Conservation (phyloP, 2,329 filamentous ascomycete species). For the Xylariaceae sp. region DNA sequence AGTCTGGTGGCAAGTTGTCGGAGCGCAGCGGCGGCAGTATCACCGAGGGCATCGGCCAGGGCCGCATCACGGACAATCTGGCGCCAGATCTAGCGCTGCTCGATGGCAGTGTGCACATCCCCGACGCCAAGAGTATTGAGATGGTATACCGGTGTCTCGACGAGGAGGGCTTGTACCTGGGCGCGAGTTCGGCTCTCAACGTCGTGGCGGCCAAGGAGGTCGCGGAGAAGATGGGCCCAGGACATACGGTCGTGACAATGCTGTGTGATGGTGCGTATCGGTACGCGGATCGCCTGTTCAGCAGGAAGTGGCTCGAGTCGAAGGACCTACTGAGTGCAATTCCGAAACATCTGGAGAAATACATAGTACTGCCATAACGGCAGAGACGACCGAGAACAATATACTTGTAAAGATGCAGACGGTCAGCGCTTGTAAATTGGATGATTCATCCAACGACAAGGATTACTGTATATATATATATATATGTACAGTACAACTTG, state of each 20-base stretch:
- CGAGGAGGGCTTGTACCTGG: conserved; percentile 92
- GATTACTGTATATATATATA: conserved; percentile 8
- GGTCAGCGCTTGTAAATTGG: not conserved
- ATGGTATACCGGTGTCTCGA: conserved; percentile 98
- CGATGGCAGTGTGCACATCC: conserved; percentile 79
- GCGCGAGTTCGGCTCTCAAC: conserved; percentile 89
- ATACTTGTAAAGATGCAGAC: no score
- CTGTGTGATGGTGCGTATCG: conserved; percentile 96
- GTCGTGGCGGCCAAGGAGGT: conserved; percentile 94
- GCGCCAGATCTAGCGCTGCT: conserved; percentile 77
- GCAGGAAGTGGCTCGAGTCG: conserved; percentile 79
- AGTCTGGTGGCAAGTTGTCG: conserved; percentile 75
- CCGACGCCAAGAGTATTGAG: conserved; percentile 90
- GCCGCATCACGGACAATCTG: conserved; percentile 92
- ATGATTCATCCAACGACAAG: not conserved
- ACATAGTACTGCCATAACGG: conserved; percentile 77
- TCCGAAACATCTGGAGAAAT: conserved; percentile 82
- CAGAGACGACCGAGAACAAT: no score
- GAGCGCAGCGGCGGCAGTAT: conserved; percentile 84
- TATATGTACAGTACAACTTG: conserved; percentile 6
- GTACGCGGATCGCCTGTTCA: conserved; percentile 93
- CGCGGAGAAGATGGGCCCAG: conserved; percentile 81
- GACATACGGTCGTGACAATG: conserved; percentile 88
- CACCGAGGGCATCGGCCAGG: conserved; percentile 96
- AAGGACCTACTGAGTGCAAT: conserved; percentile 81